Evolutionary conservation across 176 grass and related monocot genomes (phyloP).

Genomic region (Carex parvula): DNA sequence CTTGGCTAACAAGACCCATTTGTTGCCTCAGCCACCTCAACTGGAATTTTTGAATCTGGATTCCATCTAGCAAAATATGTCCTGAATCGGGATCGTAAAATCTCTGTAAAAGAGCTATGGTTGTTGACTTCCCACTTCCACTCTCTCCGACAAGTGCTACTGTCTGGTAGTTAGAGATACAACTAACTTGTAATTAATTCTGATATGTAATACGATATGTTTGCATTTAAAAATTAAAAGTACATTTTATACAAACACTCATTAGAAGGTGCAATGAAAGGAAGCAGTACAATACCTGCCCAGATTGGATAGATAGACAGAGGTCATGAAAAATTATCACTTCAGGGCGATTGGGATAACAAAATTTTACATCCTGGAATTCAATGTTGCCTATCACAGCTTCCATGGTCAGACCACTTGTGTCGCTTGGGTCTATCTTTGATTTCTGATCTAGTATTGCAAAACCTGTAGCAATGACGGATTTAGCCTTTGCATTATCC

Average conservation of each 20-base stretch:
- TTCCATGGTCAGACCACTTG: conserved; percentile 28
- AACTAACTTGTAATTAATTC: too few relatives aligned
- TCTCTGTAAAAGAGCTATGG: conserved; percentile 60
- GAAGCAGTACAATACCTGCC: conserved; percentile 40
- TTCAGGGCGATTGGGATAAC: conserved; percentile 58
- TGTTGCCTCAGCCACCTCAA: conserved; percentile 68
- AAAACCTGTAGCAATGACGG: conserved; percentile 54
- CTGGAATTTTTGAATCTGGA: conserved; percentile 45
- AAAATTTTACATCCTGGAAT: not conserved
- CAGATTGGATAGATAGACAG: conserved; percentile 43
- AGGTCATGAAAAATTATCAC: conserved; percentile 57
- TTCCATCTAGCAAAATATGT: conserved; percentile 49
- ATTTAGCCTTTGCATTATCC: conserved; percentile 50
- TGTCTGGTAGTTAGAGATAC: conserved; percentile 27
- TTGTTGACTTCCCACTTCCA: conserved; percentile 67
- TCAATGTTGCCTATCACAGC: conserved; percentile 33
- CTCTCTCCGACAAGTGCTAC: conserved; percentile 73
- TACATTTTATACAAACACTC: too few relatives aligned
- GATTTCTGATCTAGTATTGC: conserved; percentile 55
- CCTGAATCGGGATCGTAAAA: conserved; percentile 69
- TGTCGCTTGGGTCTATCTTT: conserved; percentile 41
- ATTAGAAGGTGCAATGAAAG: too few relatives aligned
- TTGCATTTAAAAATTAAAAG: too few relatives aligned
- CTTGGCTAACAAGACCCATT: conserved; percentile 72
- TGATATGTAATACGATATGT: too few relatives aligned